Evolutionary conservation across 805 yeast genomes (phyloP).

Genomic region (Saturnispora serradocipensis): DNA sequence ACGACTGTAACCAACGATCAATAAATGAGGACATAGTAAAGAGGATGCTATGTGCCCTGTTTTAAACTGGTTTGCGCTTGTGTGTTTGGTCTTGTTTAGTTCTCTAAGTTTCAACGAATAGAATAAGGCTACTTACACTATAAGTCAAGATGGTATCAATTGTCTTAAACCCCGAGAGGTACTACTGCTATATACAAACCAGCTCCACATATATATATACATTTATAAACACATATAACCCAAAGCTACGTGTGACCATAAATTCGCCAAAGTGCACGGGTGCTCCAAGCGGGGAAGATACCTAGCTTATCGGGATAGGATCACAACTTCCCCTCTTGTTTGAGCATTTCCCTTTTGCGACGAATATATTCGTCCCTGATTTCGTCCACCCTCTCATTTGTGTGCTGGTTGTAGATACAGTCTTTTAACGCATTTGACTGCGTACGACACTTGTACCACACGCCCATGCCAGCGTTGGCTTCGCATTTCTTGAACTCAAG

Average conservation of each 20-base stretch:
- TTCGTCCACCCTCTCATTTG: slow-evolving; percentile 54
- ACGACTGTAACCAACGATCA: slow-evolving; percentile 28
- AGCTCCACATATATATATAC: neutral
- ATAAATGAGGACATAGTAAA: slow-evolving; percentile 24
- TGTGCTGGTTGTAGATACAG: slow-evolving; percentile 56
- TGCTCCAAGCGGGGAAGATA: neutral
- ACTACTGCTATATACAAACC: neutral
- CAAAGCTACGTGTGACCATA: neutral
- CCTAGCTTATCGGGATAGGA: neutral
- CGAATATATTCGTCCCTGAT: slow-evolving; percentile 58
- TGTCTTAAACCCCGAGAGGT: no score
- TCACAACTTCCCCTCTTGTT: slow-evolving; percentile 1
- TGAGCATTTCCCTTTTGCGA: slow-evolving; percentile 32
- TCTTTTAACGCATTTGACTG: slow-evolving; percentile 48
- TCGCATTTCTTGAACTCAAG: slow-evolving; percentile 63
- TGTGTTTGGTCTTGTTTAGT: neutral
- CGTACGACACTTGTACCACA: slow-evolving; percentile 56
- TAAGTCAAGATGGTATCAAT: neutral
- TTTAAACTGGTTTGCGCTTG: neutral
- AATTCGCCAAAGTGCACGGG: neutral
- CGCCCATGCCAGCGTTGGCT: slow-evolving; percentile 50
- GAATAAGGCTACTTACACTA: no score
- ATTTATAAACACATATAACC: no score
- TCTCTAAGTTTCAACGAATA: no score
- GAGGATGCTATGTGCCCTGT: no score